Evolutionary conservation across 176 grass and related monocot genomes (phyloP).

Genomic region (Musa acuminata): DNA sequence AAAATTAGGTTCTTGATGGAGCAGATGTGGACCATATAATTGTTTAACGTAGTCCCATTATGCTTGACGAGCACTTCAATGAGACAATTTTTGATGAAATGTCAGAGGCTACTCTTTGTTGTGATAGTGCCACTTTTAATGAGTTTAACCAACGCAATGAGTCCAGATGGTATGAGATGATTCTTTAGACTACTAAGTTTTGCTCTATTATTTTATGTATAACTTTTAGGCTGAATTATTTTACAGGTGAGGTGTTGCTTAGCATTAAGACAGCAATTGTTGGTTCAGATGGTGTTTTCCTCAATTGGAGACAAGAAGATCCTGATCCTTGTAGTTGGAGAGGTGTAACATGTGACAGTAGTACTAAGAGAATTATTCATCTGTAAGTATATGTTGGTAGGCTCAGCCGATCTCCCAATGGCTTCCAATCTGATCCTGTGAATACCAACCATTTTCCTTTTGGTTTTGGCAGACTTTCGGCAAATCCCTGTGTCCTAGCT

Average conservation of each 20-base stretch:
- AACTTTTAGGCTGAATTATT: slow-evolving; percentile 8
- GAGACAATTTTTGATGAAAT: slow-evolving; percentile 65
- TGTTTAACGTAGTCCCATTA: slow-evolving; percentile 33
- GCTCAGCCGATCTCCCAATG: neutral
- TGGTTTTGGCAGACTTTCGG: no score
- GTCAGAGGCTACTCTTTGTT: slow-evolving; percentile 38
- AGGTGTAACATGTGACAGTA: slow-evolving; percentile 67
- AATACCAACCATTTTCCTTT: neutral
- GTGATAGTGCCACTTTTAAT: slow-evolving; percentile 36
- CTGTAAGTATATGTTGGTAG: slow-evolving; percentile 46
- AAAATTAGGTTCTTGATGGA: neutral
- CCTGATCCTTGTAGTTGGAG: slow-evolving; percentile 83
- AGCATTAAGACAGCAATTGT: slow-evolving; percentile 72
- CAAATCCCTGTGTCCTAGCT: no score
- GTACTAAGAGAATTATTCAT: slow-evolving; percentile 59
- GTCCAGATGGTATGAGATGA: slow-evolving; percentile 67
- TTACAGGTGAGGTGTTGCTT: slow-evolving; percentile 72
- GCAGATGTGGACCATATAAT: neutral
- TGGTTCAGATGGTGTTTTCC: slow-evolving; percentile 77
- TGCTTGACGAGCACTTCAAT: slow-evolving; percentile 48
- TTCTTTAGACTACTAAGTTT: slow-evolving; percentile 8
- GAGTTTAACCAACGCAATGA: slow-evolving; percentile 40
- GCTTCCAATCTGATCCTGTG: neutral
- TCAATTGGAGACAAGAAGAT: slow-evolving; percentile 88
- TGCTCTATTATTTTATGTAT: slow-evolving; percentile 4